phyloP scores from a whole-genome alignment of 2,329 filamentous ascomycete genomes.

The Diaporthe batatas region DNA sequence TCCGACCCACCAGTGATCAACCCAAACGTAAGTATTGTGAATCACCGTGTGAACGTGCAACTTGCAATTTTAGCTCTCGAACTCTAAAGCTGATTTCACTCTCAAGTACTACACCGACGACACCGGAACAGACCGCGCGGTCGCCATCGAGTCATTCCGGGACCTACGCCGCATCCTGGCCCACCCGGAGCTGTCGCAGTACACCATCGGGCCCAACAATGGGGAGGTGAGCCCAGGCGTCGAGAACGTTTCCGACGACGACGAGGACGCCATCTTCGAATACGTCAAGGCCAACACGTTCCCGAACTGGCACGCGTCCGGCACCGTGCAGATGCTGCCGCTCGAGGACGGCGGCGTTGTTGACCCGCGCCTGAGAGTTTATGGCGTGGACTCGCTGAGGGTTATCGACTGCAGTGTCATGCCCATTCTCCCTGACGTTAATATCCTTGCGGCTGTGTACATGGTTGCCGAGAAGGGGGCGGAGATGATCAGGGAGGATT shows the following conservation, averaged over 20 bases:
- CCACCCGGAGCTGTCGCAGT: conserved; percentile 46
- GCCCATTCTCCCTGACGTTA: conserved; percentile 54
- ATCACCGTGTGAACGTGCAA: no score
- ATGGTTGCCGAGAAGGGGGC: conserved; percentile 52
- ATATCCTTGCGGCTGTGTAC: conserved; percentile 45
- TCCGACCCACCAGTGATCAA: conserved; percentile 45
- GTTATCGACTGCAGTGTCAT: conserved; percentile 58
- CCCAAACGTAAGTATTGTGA: conserved; percentile 43
- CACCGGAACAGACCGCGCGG: conserved; percentile 48
- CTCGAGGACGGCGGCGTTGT: conserved; percentile 55
- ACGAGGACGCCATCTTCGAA: conserved; percentile 48
- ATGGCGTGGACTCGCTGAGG: conserved; percentile 55
- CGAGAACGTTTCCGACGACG: conserved; percentile 43
- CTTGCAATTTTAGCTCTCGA: accelerated
- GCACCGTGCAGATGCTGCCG: conserved; percentile 3
- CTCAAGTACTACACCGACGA: conserved; percentile 45
- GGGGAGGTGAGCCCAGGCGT: conserved; percentile 46
- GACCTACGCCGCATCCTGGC: conserved; percentile 50
- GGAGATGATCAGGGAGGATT: conserved; percentile 22
- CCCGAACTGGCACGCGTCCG: conserved; percentile 46
- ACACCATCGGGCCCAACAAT: conserved; percentile 46
- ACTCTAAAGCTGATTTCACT: neutral
- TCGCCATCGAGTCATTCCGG: conserved; percentile 51
- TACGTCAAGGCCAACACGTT: conserved; percentile 48
- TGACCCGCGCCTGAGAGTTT: conserved; percentile 54